Conservation (phyloP, 75 land plant genomes). For the Pseudotsuga menziesii region DNA sequence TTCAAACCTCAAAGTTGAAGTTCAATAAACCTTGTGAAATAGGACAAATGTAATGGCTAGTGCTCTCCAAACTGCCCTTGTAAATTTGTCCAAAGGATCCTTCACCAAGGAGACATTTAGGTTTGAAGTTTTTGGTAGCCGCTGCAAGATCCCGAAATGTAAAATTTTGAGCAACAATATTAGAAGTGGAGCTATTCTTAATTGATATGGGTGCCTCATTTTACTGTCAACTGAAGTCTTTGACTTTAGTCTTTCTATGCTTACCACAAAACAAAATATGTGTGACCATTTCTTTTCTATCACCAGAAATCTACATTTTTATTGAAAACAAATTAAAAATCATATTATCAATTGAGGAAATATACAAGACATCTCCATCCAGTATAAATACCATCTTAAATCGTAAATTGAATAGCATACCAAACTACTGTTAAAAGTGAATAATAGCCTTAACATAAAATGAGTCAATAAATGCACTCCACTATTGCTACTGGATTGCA, state of each 20-base stretch:
- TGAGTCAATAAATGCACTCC: background rate
- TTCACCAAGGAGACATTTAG: conserved; percentile 65
- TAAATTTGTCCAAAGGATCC: conserved; percentile 80
- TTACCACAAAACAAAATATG: background rate
- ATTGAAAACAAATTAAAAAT: background rate
- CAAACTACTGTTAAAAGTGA: background rate
- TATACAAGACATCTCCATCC: background rate
- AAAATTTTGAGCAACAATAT: conserved; percentile 83
- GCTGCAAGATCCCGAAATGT: conserved; percentile 64
- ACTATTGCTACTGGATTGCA: too few species aligned
- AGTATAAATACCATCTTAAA: background rate
- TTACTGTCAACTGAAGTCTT: conserved; percentile 42
- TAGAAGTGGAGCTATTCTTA: conserved; percentile 45
- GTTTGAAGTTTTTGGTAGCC: conserved; percentile 56
- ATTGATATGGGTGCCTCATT: conserved; percentile 34
- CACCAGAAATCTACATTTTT: background rate
- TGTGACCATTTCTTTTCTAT: background rate
- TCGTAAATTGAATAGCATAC: background rate
- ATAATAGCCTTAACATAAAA: background rate
- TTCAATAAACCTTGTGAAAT: too few species aligned
- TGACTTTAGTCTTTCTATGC: conserved; percentile 38
- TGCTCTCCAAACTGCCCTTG: conserved; percentile 54
- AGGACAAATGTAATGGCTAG: conserved; percentile 14
- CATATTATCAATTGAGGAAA: background rate
- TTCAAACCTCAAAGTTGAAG: too few species aligned